Percentiles rank a stretch among this genome's conserved stretches.
Conservation (phyloP, 2,329 filamentous ascomycete species). For the Dendrostoma leiphaemia region DNA sequence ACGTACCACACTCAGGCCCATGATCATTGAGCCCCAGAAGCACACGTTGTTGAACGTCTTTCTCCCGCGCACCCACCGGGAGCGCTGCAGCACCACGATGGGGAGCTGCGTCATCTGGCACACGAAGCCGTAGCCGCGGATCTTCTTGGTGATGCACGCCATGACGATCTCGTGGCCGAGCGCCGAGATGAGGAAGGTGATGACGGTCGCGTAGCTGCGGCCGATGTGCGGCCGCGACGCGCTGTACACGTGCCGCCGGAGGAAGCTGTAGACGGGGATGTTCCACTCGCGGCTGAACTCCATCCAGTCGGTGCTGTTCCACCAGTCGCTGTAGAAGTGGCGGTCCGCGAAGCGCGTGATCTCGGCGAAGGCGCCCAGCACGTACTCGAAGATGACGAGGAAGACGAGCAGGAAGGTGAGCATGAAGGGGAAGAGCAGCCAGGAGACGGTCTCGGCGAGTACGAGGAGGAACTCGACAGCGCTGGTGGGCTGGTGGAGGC, state of each 20-base stretch:
- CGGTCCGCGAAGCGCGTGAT: slow-evolving; percentile 91
- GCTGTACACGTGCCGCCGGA: slow-evolving; percentile 89
- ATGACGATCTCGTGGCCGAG: slow-evolving; percentile 93
- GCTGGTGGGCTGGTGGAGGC: slow-evolving; percentile 45
- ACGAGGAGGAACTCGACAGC: slow-evolving; percentile 71
- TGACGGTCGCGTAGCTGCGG: slow-evolving; percentile 72
- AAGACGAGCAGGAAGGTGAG: slow-evolving; percentile 93
- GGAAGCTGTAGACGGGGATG: slow-evolving; percentile 93
- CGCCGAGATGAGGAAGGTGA: slow-evolving; percentile 89
- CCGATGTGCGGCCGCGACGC: slow-evolving; percentile 77
- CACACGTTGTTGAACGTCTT: slow-evolving; percentile 83
- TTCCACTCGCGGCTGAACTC: slow-evolving; percentile 98
- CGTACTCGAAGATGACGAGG: slow-evolving; percentile 96
- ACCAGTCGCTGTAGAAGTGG: slow-evolving; percentile 83
- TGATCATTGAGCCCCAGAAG: slow-evolving; percentile 90
- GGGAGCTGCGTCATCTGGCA: slow-evolving; percentile 97
- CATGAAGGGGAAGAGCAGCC: slow-evolving; percentile 96
- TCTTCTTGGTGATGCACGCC: slow-evolving; percentile 96
- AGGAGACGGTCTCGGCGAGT: slow-evolving; percentile 83
- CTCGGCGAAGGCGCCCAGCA: slow-evolving; percentile 91
- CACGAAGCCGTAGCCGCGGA: slow-evolving; percentile 88
- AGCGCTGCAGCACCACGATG: slow-evolving; percentile 87
- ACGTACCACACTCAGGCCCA: slow-evolving; percentile 77
- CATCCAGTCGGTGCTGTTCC: slow-evolving; percentile 84
- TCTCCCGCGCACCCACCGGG: slow-evolving; percentile 69